Evolutionary conservation across 345 rosid genomes (phyloP).

Genomic region (Brassica napus): DNA sequence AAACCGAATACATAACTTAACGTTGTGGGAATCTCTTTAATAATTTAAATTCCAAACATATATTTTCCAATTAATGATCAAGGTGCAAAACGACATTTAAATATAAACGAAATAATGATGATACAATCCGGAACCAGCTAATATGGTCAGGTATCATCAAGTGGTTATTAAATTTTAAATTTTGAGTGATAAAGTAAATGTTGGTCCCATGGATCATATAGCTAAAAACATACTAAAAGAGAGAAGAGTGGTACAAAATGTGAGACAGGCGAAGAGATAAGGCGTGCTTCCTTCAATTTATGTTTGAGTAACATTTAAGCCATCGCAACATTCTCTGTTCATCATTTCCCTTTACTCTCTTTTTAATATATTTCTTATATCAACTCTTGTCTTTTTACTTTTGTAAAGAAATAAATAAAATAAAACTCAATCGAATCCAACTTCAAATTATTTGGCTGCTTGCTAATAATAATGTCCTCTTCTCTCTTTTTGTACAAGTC

Average conservation of each 20-base stretch:
- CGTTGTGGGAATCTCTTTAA: not conserved
- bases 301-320: not conserved
- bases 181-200: not conserved
- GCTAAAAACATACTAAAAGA: conserved; percentile 2
- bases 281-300: not conserved
- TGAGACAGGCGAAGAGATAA: not conserved
- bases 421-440: not conserved
- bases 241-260: not conserved
- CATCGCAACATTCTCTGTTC: not conserved
- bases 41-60: not conserved
- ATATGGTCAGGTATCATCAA: not conserved
- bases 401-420: not conserved
- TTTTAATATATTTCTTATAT: not conserved
- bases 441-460: not conserved
- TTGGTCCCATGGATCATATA: not conserved
- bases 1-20: not conserved
- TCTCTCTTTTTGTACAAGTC: not conserved
- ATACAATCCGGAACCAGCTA: not conserved
- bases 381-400: not conserved
- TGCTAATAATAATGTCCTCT: not conserved
- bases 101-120: no score
- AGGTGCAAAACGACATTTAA: not conserved
- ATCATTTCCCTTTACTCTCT: not conserved
- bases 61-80: not conserved
- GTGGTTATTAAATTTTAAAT: not conserved